Evolutionary conservation across 208 protist genomes (phyloP).

Genomic region (Herpetomonas tarakana): DNA sequence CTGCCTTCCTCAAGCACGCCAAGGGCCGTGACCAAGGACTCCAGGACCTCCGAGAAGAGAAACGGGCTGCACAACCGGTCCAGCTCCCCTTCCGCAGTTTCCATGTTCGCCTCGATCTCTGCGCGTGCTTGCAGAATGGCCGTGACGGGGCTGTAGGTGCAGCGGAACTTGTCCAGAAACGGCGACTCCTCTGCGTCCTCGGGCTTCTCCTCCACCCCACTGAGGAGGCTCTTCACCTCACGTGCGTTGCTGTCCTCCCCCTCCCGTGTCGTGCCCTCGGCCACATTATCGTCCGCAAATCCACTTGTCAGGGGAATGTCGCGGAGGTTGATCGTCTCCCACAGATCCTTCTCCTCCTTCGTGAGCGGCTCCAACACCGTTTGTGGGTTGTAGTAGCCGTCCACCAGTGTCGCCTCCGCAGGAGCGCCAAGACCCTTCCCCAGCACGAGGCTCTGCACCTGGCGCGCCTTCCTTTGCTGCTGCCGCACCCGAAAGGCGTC

Average conservation of each 20-base stretch:
- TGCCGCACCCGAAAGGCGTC: slow-evolving; percentile 58
- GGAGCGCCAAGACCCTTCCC: slow-evolving; percentile 63
- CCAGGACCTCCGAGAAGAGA: slow-evolving; percentile 50
- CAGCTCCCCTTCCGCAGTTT: slow-evolving; percentile 37
- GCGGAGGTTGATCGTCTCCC: slow-evolving; percentile 28
- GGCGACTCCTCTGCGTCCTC: slow-evolving; percentile 2
- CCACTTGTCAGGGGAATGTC: slow-evolving; percentile 1
- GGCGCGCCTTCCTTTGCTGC: slow-evolving; percentile 19
- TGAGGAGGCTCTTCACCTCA: too few species aligned
- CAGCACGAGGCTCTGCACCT: slow-evolving; percentile 59
- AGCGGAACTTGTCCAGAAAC: slow-evolving; percentile 30
- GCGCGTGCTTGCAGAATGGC: slow-evolving; percentile 28
- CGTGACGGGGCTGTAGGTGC: slow-evolving; percentile 17
- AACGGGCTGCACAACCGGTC: slow-evolving; percentile 43
- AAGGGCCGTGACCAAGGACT: slow-evolving; percentile 42
- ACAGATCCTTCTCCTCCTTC: slow-evolving; percentile 31
- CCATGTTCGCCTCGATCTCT: slow-evolving; percentile 65
- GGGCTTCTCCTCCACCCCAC: too few species aligned
- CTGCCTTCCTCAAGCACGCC: slow-evolving; percentile 59
- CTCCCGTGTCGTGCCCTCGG: background rate
- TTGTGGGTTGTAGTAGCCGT: slow-evolving; percentile 56
- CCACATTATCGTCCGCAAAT: slow-evolving; percentile 1
- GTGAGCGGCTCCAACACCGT: slow-evolving; percentile 42
- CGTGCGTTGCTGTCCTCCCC: background rate
- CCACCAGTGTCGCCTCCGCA: slow-evolving; percentile 48